Percentiles rank a stretch among this genome's conserved stretches.
Conservation (phyloP, 345 rosid genomes). For the Arabidopsis suecica region DNA sequence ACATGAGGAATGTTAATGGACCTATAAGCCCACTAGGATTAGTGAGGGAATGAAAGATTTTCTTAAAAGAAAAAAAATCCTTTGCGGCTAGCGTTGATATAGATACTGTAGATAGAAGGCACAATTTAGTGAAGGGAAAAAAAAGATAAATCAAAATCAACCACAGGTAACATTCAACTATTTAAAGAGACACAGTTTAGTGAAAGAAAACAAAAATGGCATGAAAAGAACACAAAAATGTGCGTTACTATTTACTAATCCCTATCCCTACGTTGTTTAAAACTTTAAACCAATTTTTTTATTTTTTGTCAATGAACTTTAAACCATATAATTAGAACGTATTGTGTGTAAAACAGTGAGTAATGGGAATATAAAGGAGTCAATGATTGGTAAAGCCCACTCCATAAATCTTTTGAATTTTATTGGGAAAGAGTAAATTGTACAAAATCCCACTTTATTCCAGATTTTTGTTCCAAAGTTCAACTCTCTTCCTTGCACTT, state of each 20-base stretch:
- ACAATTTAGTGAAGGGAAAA: too few species aligned
- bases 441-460: conserved; percentile 46
- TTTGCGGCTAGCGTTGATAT: too few species aligned
- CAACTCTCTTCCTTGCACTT: conserved; percentile 33
- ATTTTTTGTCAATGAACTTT: neutral
- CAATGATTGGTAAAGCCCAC: conserved; percentile 36
- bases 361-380: conserved; percentile 23
- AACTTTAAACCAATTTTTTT: conserved; percentile 7
- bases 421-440: conserved; percentile 24
- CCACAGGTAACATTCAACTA: neutral
- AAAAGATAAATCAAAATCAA: too few species aligned
- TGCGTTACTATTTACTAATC: conserved; percentile 9
- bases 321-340: neutral
- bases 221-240: conserved; percentile 30
- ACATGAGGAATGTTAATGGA: neutral
- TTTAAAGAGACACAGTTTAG: neutral
- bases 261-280: conserved; percentile 27
- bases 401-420: conserved; percentile 18
- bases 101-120: too few species aligned
- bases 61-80: too few species aligned
- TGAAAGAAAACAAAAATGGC: neutral
- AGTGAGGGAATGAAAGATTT: neutral
- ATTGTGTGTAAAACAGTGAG: too few species aligned
- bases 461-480: conserved; percentile 35
- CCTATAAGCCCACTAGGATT: neutral